Percentiles rank a stretch among this genome's conserved stretches.
phyloP scores from a whole-genome alignment of 192 early-diverging fungal species.

The Jimgerdemannia lactiflua region DNA sequence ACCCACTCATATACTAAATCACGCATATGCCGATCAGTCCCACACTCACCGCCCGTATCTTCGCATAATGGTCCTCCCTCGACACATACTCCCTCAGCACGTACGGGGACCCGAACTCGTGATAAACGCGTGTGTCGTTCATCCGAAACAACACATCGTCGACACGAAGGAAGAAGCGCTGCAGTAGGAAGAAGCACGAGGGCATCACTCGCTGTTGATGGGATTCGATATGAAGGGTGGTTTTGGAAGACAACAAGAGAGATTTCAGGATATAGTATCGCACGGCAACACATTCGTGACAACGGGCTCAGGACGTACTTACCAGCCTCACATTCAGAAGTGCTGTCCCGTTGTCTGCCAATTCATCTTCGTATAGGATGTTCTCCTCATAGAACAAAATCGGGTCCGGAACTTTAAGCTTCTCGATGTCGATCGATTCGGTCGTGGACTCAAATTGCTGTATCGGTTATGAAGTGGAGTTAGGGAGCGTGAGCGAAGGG shows the following conservation, averaged over 20 bases:
- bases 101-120: slow-evolving; percentile 69
- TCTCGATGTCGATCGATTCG: slow-evolving; percentile 68
- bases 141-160: slow-evolving; percentile 91
- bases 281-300: too few species aligned
- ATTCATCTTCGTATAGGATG: slow-evolving; percentile 93
- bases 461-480: too few species aligned
- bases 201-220: slow-evolving; percentile 84
- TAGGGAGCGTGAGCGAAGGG: too few species aligned
- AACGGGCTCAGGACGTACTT: slow-evolving; percentile 11
- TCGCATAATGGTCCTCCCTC: slow-evolving; percentile 61
- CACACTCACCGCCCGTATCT: slow-evolving; percentile 51
- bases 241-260: slow-evolving; percentile 4
- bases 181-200: slow-evolving; percentile 81
- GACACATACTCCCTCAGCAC: slow-evolving; percentile 72
- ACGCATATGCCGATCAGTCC: not conserved
- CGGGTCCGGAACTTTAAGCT: slow-evolving; percentile 72
- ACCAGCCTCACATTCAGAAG: slow-evolving; percentile 77
- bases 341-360: slow-evolving; percentile 92
- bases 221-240: not conserved
- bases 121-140: slow-evolving; percentile 89
- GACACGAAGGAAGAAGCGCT: slow-evolving; percentile 88
- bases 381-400: slow-evolving; percentile 96
- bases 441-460: slow-evolving; percentile 30
- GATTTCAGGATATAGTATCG: not conserved
- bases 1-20: not conserved